Percentiles rank a stretch among this genome's conserved stretches.
Conservation (phyloP, 2,329 filamentous ascomycete species). For the Rugonectria rugulosa region DNA sequence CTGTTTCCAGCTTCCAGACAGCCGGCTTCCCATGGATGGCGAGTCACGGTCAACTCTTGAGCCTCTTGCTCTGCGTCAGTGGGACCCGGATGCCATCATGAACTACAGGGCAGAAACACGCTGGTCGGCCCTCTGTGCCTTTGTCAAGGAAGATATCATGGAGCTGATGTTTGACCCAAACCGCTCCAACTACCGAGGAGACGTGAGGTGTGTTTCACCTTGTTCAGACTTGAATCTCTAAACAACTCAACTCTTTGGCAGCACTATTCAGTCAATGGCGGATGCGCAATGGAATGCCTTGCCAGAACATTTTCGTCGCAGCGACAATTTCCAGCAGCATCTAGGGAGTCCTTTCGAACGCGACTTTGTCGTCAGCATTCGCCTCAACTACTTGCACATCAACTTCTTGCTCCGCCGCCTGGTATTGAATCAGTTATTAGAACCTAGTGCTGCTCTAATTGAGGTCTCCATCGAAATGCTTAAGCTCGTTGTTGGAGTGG, state of each 20-base stretch:
- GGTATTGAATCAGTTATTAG: not conserved
- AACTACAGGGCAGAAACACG: constrained; percentile 16
- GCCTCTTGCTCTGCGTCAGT: not conserved
- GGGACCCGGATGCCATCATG: not conserved
- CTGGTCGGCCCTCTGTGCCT: constrained; percentile 18
- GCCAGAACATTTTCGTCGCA: constrained; percentile 9
- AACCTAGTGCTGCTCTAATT: not conserved
- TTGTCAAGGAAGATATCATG: constrained; percentile 25
- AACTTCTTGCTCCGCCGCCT: constrained; percentile 15
- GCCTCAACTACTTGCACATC: constrained; percentile 21
- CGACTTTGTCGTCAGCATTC: constrained; percentile 16
- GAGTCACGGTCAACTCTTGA: not conserved
- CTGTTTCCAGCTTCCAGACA: constrained; percentile 38
- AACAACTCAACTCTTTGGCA: too few relatives aligned
- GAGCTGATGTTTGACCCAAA: not conserved
- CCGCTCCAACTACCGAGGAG: too few relatives aligned
- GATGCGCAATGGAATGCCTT: constrained; percentile 14
- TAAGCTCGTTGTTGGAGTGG: constrained; percentile 11
- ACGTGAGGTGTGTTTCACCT: too few relatives aligned
- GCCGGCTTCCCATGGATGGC: not conserved
- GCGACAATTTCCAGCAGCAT: not conserved
- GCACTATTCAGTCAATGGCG: too few relatives aligned
- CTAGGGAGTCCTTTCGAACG: not conserved
- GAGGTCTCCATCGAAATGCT: constrained; percentile 16
- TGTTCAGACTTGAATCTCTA: too few relatives aligned